Evolutionary conservation across 2,329 filamentous ascomycete species (phyloP).

Genomic region (Septoria petroselini): DNA sequence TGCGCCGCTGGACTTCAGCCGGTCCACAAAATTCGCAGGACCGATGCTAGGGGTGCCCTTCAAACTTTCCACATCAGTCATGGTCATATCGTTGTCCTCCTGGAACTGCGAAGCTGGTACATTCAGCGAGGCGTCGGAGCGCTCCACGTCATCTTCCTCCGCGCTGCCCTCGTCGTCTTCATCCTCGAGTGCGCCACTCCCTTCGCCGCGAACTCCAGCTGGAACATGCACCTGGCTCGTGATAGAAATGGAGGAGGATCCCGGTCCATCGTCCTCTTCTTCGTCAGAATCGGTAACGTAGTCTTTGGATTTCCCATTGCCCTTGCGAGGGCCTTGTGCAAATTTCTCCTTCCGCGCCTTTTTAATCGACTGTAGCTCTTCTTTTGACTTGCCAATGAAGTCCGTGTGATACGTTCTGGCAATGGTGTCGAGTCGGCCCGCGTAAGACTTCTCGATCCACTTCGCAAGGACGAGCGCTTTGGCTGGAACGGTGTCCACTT

Average conservation of each 20-base stretch:
- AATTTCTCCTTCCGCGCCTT: constrained; percentile 15
- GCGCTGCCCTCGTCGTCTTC: neutral
- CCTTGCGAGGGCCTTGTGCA: neutral
- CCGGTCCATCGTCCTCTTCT: constrained; percentile 4
- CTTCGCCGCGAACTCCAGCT: neutral
- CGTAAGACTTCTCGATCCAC: constrained; percentile 21
- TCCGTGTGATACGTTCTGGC: constrained; percentile 20
- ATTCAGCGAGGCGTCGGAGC: constrained; percentile 3
- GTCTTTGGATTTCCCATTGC: constrained; percentile 8
- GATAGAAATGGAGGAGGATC: neutral
- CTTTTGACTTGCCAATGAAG: constrained; percentile 22
- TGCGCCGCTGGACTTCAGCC: constrained; percentile 8
- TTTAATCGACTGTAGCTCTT: constrained; percentile 20
- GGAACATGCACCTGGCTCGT: neutral
- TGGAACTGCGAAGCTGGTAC: constrained; percentile 13
- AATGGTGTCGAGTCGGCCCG: constrained; percentile 14
- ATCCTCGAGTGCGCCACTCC: neutral
- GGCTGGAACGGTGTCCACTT: constrained; percentile 20
- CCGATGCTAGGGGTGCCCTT: constrained; percentile 7
- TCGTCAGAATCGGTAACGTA: constrained; percentile 16
- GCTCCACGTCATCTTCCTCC: constrained; percentile 3
- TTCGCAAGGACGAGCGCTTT: constrained; percentile 22
- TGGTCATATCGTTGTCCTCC: neutral
- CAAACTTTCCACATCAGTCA: constrained; percentile 8
- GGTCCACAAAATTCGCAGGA: constrained; percentile 4